Base-by-base conservation (phyloP, 371 early-diverging fungal genomes). In the Mortierella sp. region DNA sequence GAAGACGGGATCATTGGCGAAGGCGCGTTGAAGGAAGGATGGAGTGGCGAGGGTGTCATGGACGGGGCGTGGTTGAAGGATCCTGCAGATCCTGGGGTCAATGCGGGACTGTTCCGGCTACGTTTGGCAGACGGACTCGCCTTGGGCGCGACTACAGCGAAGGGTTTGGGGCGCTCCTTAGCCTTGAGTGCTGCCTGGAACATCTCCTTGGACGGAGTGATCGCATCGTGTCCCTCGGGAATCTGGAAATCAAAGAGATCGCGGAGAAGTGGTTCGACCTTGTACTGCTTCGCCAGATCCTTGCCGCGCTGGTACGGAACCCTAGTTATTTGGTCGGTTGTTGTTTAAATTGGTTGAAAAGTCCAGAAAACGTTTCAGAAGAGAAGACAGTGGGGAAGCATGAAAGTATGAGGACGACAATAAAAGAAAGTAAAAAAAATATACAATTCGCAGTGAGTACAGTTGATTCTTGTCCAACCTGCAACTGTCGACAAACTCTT, bases 271-370 rank as follows among this genome's bases (percentile, higher is more conserved):
- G 90, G 90, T 71, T 90, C 89, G 6, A 96, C 96, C 21, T 88
- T 89, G 83, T 96, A 96, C 72, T 93, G 93, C 85, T 90, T 88
- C 4, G 97, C 96, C 24, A 97, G 83, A 56, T 92, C 91, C 74
- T 91, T 91, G 35, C 95, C 96, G 24, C 93, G 90, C n/a, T 92
- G 91, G 77, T 93, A 94, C 4, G 98, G 98, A 41, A 97, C 92
- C 97, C 97, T 96, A 46, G 35, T 63, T 60, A 24, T 27, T 12
- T 7, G 35, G 6, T 1, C 35, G 3, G 35, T 16, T 35, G 63
- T 63, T 35, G 63, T 63, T 63, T 63, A 21, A 49, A 60, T 63
- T 35, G 63, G 35, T 63, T 35, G 63, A 58, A 54, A 54, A 72
- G 72, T 51, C 44, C 63, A 63, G 24, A 71, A 38, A 63, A 51